These are phyloP conservation scores for Candida yuanshanica DNA, from an alignment of 805 yeast species.

Conservation along the genomic window DNA sequence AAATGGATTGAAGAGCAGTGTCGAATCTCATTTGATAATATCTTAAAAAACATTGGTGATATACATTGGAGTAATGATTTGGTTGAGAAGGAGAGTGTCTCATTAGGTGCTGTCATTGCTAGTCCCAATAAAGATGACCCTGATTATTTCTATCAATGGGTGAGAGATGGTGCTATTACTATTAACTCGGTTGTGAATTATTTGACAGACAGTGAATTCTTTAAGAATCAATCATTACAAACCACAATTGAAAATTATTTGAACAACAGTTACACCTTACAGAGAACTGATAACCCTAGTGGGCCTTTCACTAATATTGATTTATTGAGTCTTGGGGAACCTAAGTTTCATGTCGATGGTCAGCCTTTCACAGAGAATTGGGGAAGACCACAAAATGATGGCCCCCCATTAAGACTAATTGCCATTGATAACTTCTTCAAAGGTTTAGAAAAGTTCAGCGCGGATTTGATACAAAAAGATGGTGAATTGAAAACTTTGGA, in stretches of 20 bases:
- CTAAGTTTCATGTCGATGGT: slow-evolving; percentile 71
- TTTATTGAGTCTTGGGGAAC: slow-evolving; percentile 75
- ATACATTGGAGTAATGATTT: slow-evolving; percentile 22
- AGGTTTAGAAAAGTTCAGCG: slow-evolving; percentile 30
- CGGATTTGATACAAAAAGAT: slow-evolving; percentile 24
- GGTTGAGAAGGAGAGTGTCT: slow-evolving; percentile 32
- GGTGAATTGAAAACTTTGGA: slow-evolving; percentile 23
- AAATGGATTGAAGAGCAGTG: slow-evolving; percentile 41
- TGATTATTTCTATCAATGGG: slow-evolving; percentile 87
- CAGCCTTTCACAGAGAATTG: slow-evolving; percentile 58
- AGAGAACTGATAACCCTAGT: slow-evolving; percentile 61
- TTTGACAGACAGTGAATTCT: slow-evolving; percentile 37
- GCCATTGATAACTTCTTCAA: slow-evolving; percentile 54
- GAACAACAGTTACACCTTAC: slow-evolving; percentile 50
- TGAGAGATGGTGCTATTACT: slow-evolving; percentile 83
- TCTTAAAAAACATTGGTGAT: slow-evolving; percentile 47
- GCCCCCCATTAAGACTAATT: slow-evolving; percentile 78
- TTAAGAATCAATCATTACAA: slow-evolving; percentile 21
- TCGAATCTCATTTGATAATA: slow-evolving; percentile 33
- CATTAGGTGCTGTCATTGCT: slow-evolving; percentile 74
- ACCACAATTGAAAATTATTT: slow-evolving; percentile 53
- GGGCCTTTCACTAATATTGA: slow-evolving; percentile 46
- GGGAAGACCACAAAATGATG: slow-evolving; percentile 97
- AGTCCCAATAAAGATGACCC: slow-evolving; percentile 71
- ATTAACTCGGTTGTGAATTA: slow-evolving; percentile 56